Percentiles rank a stretch among this genome's conserved stretches.
These are phyloP conservation scores for Sequoia sempervirens DNA, from an alignment of 75 land plant species.

Conservation along the genomic window DNA sequence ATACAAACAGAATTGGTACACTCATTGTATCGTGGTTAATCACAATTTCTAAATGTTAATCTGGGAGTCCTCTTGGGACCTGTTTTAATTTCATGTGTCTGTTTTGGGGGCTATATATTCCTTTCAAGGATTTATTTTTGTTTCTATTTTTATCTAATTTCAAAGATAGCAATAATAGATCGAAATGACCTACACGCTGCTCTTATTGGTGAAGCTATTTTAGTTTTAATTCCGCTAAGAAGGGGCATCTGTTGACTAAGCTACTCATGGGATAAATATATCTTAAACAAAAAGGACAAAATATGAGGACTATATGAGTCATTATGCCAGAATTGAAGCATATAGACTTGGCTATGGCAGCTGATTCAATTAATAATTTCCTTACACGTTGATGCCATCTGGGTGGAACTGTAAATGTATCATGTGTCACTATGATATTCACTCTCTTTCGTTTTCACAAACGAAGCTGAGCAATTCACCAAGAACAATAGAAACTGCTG, in stretches of 20 bases:
- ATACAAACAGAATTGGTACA: not conserved
- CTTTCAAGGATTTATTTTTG: not conserved
- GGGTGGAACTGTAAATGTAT: too few relatives aligned
- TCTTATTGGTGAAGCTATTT: too few relatives aligned
- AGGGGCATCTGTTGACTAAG: not conserved
- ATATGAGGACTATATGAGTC: not conserved
- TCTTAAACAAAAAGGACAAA: not conserved
- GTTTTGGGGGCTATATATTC: not conserved
- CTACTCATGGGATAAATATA: not conserved
- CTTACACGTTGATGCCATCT: not conserved
- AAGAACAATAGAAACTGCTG: not conserved
- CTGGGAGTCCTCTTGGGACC: not conserved
- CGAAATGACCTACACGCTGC: not conserved
- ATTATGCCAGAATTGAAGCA: too few relatives aligned
- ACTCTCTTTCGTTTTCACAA: not conserved
- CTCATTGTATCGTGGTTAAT: not conserved
- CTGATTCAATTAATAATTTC: not conserved
- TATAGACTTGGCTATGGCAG: not conserved
- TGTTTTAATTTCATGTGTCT: not conserved
- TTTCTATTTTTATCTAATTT: too few relatives aligned
- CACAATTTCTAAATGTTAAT: not conserved
- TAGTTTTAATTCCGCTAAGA: too few relatives aligned
- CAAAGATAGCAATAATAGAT: too few relatives aligned
- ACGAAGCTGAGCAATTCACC: not conserved
- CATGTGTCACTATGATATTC: not conserved